Percentiles rank a stretch among this genome's conserved stretches.
Conservation (phyloP, 371 early-diverging fungal genomes). For the Batkoa obscura region DNA sequence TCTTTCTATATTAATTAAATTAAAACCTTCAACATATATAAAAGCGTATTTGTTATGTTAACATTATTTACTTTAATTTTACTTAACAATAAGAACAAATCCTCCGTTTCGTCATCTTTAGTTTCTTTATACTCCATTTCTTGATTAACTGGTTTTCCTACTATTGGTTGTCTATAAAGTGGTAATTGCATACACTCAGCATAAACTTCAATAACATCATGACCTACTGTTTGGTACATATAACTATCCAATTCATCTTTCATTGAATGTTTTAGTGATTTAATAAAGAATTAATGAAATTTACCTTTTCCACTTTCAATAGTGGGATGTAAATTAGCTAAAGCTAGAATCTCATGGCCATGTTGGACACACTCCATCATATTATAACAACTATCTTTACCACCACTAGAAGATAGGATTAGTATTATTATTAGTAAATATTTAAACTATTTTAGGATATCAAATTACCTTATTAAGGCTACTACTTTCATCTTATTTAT, state of each 20-base stretch:
- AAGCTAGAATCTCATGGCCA: slow-evolving; percentile 85
- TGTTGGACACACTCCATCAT: slow-evolving; percentile 87
- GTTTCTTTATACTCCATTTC: slow-evolving; percentile 39
- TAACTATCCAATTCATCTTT: slow-evolving; percentile 88
- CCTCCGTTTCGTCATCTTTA: slow-evolving; percentile 91
- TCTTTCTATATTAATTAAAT: slow-evolving; percentile 12
- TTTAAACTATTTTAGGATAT: not conserved
- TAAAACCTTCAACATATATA: not conserved
- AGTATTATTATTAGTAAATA: not conserved
- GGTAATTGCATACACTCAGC: slow-evolving; percentile 84
- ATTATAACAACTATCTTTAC: slow-evolving; percentile 97
- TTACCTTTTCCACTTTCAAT: slow-evolving; percentile 35
- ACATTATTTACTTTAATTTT: slow-evolving; percentile 35
- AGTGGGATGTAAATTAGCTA: slow-evolving; percentile 87
- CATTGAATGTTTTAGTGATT: not conserved
- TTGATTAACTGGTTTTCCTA: slow-evolving; percentile 48
- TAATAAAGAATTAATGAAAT: not conserved
- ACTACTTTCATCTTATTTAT: slow-evolving; percentile 11
- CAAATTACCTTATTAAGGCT: slow-evolving; percentile 9
- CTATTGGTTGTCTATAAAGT: slow-evolving; percentile 60
- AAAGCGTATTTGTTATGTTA: not conserved
- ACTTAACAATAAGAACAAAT: slow-evolving; percentile 58
- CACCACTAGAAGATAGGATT: slow-evolving; percentile 57
- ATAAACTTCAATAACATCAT: slow-evolving; percentile 69
- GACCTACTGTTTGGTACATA: slow-evolving; percentile 99